Base-by-base conservation (phyloP, 225 moss, liverwort and hornwort species). In the Polytrichum formosum region DNA sequence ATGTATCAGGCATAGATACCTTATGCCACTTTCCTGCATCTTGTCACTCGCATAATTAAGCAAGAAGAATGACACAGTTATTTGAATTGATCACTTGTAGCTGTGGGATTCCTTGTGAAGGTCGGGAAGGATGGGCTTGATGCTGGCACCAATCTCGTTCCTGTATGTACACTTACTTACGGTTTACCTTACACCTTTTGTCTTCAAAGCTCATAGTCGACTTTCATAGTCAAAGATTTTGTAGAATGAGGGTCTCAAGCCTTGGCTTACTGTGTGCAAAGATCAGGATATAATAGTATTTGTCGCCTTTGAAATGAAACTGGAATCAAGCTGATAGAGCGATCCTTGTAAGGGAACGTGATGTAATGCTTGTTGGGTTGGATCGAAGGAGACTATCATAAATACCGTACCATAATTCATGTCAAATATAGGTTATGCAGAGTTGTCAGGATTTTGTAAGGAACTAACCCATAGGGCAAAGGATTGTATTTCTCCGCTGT, bases 51-150 rank as follows among this genome's bases (percentile, higher is more conserved):
- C 26, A 26, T 18, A n/a, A n/a, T n/a, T n/a, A 7, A 62, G 62
- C 53, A 26, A 25, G 67, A 55, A 13, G 25, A 54, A 18, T 67
- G 25, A 67, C 35, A 37, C 30, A 22, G 61, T 1, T 46, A 17
- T 33, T 66, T 67, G 67, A 25, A 37, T 26, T 75, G 65, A 23
- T 56, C 53, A 72, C 54, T 70, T 77, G 77, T 91, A 98, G 92
- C 86, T 70, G 83, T 82, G 58, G 90, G 90, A 19, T 83, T 81
- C 74, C 21, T 92, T 46, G 81, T 91, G 67, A 90, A 85, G 79
- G 67, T 87, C 55, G 87, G 91, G 62, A 90, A 85, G 80, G 76
- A 94, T 72, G 92, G 88, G 25, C 74, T 92, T 70, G 91, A 98
- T 72, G 88, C 80, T 1, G 92, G 92, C 74, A 88, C 92, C 28